phyloP scores from a whole-genome alignment of 495 filamentous ascomycete species.

The Hyaloscypha finlandica region DNA sequence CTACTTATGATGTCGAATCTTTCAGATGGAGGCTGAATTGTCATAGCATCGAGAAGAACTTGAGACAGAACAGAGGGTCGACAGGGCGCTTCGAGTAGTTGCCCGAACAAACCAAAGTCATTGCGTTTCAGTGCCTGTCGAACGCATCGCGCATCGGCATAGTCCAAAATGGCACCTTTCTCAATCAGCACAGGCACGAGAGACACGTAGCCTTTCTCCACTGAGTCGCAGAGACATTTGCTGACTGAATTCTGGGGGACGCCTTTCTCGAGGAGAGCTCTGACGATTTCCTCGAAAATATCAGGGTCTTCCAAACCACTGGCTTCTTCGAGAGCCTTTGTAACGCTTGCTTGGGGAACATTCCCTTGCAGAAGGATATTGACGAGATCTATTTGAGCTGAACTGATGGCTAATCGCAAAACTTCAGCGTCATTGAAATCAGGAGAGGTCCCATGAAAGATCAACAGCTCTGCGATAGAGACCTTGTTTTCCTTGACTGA shows the following conservation, averaged over 20 bases:
- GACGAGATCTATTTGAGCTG: not conserved
- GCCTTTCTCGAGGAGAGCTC: conserved; percentile 6
- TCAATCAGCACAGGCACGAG: conserved; percentile 9
- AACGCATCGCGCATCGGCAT: conserved; percentile 6
- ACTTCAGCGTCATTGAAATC: conserved; percentile 6
- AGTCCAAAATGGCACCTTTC: conserved; percentile 6
- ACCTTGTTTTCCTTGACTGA: not conserved
- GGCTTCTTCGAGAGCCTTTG: not conserved
- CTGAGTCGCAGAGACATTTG: conserved; percentile 10
- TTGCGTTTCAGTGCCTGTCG: conserved; percentile 9
- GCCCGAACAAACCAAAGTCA: conserved; percentile 5
- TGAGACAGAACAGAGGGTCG: not conserved
- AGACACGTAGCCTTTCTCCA: not conserved
- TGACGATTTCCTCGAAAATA: conserved; percentile 7
- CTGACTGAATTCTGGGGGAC: not conserved
- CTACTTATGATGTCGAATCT: conserved; percentile 1
- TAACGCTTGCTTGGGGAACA: conserved; percentile 5
- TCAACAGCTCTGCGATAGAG: not conserved
- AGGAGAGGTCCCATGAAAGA: conserved; percentile 1
- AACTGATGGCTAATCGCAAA: not conserved
- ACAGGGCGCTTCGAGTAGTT: not conserved
- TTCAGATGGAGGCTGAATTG: conserved; percentile 7
- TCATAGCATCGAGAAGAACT: conserved; percentile 5
- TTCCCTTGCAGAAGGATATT: conserved; percentile 4
- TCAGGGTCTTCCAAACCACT: conserved; percentile 4